Evolutionary conservation across 2,329 filamentous ascomycete genomes (phyloP).

Genomic region (Talaromyces sp.): DNA sequence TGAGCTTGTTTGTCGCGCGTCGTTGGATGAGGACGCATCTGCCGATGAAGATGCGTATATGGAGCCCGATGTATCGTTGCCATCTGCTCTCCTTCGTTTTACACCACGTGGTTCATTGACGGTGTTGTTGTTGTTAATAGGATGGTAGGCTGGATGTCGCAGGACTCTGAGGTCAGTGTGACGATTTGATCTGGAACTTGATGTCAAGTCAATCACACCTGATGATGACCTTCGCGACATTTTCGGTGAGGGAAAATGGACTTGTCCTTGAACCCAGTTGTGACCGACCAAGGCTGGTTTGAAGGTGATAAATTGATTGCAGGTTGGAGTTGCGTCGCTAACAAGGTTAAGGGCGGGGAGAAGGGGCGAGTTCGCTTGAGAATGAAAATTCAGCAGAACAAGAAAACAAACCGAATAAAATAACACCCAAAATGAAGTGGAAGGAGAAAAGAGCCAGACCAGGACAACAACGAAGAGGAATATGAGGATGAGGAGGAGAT

Average conservation of each 20-base stretch:
- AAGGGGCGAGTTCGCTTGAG: background rate
- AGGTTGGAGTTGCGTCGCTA: background rate
- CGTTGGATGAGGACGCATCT: constrained; percentile 18
- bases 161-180: constrained; percentile 11
- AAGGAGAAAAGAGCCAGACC: background rate
- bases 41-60: constrained; percentile 16
- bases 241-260: no score
- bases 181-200: constrained; percentile 10
- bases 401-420: background rate
- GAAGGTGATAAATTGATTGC: background rate
- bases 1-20: constrained; percentile 1
- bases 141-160: background rate
- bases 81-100: constrained; percentile 22
- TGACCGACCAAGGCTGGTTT: background rate
- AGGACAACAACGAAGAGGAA: background rate
- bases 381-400: background rate
- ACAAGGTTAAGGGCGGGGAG: background rate
- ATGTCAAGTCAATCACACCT: constrained; percentile 16
- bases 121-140: background rate
- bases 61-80: constrained; percentile 16
- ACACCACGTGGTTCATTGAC: constrained; percentile 14
- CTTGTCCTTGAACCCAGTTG: background rate
- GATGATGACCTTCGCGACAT: constrained; percentile 14
- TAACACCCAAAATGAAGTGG: background rate
- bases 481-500: background rate